Conservation (phyloP, 1,284 basidiomycete species). For the Ustilago vetiveriae region DNA sequence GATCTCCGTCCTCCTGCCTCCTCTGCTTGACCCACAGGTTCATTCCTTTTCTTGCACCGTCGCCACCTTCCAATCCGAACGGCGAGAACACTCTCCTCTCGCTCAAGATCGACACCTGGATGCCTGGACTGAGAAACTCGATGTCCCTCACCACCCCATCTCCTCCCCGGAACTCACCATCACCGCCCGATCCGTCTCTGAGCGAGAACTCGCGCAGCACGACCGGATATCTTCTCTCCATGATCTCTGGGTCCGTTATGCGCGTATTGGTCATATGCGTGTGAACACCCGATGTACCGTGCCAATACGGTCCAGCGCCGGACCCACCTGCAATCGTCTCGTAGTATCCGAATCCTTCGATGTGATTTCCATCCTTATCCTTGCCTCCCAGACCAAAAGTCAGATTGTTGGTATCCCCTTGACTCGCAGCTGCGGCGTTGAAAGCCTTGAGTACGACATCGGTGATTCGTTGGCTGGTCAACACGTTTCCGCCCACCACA, state of each 20-base stretch:
- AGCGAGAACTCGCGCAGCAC: conserved; percentile 83
- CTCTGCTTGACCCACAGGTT: conserved; percentile 89
- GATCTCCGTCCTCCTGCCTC: conserved; percentile 77
- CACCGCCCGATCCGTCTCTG: conserved; percentile 79
- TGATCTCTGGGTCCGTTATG: conserved; percentile 83
- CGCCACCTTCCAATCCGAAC: conserved; percentile 89
- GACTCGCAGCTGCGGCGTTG: conserved; percentile 88
- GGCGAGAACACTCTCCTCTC: conserved; percentile 88
- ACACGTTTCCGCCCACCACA: conserved; percentile 90
- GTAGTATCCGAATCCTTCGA: conserved; percentile 91
- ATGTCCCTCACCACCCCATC: conserved; percentile 88
- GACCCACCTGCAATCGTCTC: conserved; percentile 93
- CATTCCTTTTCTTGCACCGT: conserved; percentile 77
- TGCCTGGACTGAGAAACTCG: conserved; percentile 79
- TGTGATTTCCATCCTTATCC: conserved; percentile 78
- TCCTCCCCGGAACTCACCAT: conserved; percentile 82
- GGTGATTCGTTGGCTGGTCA: conserved; percentile 91
- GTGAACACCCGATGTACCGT: conserved; percentile 72
- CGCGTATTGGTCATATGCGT: conserved; percentile 87
- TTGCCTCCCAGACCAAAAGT: conserved; percentile 91
- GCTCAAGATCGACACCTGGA: conserved; percentile 86
- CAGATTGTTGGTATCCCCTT: conserved; percentile 87
- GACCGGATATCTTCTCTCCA: conserved; percentile 89
- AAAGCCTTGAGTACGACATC: conserved; percentile 95
- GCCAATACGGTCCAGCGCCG: conserved; percentile 88